phyloP scores from a whole-genome alignment of 2,329 filamentous ascomycete genomes.

The Amauroascus verrucosus region DNA sequence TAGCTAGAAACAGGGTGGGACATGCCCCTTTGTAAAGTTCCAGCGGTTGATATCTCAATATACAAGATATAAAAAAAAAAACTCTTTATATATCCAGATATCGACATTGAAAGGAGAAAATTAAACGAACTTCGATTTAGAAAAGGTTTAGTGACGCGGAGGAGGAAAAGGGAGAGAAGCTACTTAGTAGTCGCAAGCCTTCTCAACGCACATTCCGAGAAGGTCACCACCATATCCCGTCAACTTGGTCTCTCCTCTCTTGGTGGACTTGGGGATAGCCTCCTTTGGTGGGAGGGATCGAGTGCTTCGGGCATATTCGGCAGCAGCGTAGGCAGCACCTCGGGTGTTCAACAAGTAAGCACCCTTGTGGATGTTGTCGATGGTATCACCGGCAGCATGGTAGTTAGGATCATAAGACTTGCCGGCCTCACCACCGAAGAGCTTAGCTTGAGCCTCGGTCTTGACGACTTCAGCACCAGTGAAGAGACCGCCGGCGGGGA shows the following conservation, averaged over 20 bases:
- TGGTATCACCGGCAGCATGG: conserved; percentile 44
- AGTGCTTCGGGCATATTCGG: conserved; percentile 52
- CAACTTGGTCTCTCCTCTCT: conserved; percentile 5
- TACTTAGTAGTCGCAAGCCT: conserved; percentile 8
- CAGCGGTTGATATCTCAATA: background rate
- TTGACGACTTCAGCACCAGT: conserved; percentile 70
- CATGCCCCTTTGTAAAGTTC: background rate
- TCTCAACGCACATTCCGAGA: conserved; percentile 7
- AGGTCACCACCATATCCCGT: conserved; percentile 8
- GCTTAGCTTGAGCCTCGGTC: conserved; percentile 52
- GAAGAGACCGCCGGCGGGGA: conserved; percentile 64
- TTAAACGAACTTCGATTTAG: background rate
- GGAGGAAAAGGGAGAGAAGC: background rate
- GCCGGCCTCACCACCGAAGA: conserved; percentile 62
- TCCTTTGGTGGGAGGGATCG: conserved; percentile 13
- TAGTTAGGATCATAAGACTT: conserved; percentile 49
- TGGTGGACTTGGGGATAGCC: background rate
- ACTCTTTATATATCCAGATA: background rate
- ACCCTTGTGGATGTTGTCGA: conserved; percentile 44
- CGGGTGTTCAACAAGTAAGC: conserved; percentile 47
- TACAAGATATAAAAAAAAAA: background rate
- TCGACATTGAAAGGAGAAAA: background rate
- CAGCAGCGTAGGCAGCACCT: conserved; percentile 40
- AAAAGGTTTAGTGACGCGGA: background rate
- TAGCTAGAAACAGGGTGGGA: too few relatives aligned